Conservation (phyloP, 192 early-diverging fungal species). For the Haplosporangium gracile region DNA sequence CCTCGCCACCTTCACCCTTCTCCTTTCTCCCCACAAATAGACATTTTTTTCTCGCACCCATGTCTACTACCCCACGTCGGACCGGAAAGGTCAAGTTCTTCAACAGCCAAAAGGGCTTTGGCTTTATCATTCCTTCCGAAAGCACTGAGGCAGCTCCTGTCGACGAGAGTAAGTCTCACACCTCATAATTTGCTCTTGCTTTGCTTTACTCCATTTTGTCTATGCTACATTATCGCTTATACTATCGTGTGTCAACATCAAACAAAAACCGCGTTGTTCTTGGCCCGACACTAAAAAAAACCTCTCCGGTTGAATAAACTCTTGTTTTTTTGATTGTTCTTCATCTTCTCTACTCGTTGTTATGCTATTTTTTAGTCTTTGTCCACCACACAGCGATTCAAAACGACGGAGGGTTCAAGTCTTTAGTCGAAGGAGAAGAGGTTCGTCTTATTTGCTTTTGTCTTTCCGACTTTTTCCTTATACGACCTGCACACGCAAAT, state of each 20-base stretch:
- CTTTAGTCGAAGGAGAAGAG: conserved; percentile 71
- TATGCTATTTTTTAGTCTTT: conserved; percentile 67
- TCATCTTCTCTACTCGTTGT: not conserved
- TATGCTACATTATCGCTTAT: not conserved
- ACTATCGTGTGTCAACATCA: not conserved
- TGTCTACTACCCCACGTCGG: conserved; percentile 54
- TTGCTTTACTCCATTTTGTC: not conserved
- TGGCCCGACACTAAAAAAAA: not conserved
- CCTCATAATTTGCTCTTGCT: not conserved
- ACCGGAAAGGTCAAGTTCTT: conserved; percentile 88
- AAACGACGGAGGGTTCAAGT: conserved; percentile 83
- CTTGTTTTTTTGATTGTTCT: not conserved
- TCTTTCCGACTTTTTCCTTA: conserved; percentile 7
- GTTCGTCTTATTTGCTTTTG: conserved; percentile 10
- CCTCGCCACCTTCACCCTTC: not conserved
- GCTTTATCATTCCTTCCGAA: conserved; percentile 86
- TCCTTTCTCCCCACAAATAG: conserved; percentile 3
- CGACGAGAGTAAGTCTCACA: conserved; percentile 76
- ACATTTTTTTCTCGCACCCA: conserved; percentile 22
- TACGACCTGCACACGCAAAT: not conserved
- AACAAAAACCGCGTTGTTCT: not conserved
- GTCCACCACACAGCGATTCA: conserved; percentile 85
- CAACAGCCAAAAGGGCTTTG: conserved; percentile 89
- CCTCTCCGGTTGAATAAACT: not conserved
- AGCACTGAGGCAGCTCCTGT: conserved; percentile 66